phyloP scores from a whole-genome alignment of 768 basidiomycete species.

The Lyophyllum atratum region DNA sequence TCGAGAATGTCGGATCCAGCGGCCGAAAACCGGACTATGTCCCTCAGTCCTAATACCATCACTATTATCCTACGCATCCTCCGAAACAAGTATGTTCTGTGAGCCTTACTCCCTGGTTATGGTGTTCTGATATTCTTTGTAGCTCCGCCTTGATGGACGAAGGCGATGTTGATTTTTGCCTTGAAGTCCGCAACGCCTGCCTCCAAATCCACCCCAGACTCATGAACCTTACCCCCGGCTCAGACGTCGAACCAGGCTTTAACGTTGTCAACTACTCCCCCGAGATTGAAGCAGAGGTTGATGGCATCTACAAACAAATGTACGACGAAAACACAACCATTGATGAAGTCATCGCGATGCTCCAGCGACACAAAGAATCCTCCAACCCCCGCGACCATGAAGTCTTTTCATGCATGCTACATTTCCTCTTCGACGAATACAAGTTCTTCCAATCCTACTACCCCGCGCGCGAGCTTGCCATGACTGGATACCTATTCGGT shows the following conservation, averaged over 20 bases:
- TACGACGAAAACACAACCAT: slow-evolving; percentile 94
- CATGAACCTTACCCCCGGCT: slow-evolving; percentile 87
- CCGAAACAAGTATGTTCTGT: slow-evolving; percentile 68
- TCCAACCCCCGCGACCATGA: slow-evolving; percentile 86
- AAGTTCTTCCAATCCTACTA: slow-evolving; percentile 98
- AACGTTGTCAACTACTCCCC: slow-evolving; percentile 83
- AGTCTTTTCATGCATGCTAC: slow-evolving; percentile 99
- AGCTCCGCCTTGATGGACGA: slow-evolving; percentile 77
- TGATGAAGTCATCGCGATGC: slow-evolving; percentile 89
- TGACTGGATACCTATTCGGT: slow-evolving; percentile 96
- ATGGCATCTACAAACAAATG: slow-evolving; percentile 96
- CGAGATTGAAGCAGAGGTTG: slow-evolving; percentile 92
- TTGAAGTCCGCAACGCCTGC: slow-evolving; percentile 90
- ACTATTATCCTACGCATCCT: slow-evolving; percentile 91
- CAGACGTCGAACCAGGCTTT: slow-evolving; percentile 90
- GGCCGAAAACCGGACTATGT: slow-evolving; percentile 79
- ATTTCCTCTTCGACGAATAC: slow-evolving; percentile 99
- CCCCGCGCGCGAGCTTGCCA: slow-evolving; percentile 88
- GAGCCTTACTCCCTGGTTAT: background rate
- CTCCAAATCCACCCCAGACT: slow-evolving; percentile 95
- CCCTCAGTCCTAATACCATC: slow-evolving; percentile 84
- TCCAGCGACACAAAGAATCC: slow-evolving; percentile 85
- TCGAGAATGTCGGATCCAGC: slow-evolving; percentile 76
- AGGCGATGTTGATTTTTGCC: slow-evolving; percentile 81
- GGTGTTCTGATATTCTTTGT: slow-evolving; percentile 9